Percentiles rank a stretch among this genome's conserved stretches.
Conservation (phyloP, 2,329 filamentous ascomycete genomes). For the Talaromyces sp. region DNA sequence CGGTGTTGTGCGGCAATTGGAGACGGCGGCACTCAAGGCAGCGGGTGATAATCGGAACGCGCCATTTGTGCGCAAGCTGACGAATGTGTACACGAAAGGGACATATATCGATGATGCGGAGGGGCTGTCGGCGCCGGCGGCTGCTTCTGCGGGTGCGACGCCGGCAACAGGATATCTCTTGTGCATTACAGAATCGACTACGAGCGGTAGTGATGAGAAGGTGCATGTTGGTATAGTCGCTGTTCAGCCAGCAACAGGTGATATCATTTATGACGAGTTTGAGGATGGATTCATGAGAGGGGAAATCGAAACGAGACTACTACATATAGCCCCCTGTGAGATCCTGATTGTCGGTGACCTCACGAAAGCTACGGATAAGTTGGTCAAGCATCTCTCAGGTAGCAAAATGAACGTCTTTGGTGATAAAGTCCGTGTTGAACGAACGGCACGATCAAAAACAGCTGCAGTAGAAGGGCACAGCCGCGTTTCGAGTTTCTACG, state of each 20-base stretch:
- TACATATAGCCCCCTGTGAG: slow-evolving; percentile 95
- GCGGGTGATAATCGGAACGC: slow-evolving; percentile 91
- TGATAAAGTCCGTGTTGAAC: slow-evolving; percentile 81
- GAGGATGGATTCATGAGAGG: slow-evolving; percentile 97
- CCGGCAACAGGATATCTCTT: slow-evolving; percentile 79
- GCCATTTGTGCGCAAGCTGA: slow-evolving; percentile 87
- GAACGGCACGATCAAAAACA: slow-evolving; percentile 70
- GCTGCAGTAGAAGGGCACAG: slow-evolving; percentile 81
- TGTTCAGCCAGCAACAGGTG: slow-evolving; percentile 91
- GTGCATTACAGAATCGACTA: slow-evolving; percentile 81
- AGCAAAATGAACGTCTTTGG: slow-evolving; percentile 90
- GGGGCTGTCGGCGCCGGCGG: slow-evolving; percentile 60
- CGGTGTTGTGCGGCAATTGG: slow-evolving; percentile 87
- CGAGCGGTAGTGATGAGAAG: slow-evolving; percentile 85
- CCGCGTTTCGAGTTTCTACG: slow-evolving; percentile 90
- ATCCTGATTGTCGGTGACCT: slow-evolving; percentile 89
- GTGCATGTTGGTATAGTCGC: slow-evolving; percentile 89
- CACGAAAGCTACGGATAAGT: slow-evolving; percentile 86
- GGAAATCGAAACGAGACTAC: slow-evolving; percentile 89
- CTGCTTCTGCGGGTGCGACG: slow-evolving; percentile 55
- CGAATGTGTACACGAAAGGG: slow-evolving; percentile 95
- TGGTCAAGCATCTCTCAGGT: slow-evolving; percentile 83
- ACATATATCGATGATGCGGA: slow-evolving; percentile 95
- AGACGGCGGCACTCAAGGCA: slow-evolving; percentile 94
- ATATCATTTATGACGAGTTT: slow-evolving; percentile 93